Evolutionary conservation across 2,329 filamentous ascomycete species (phyloP), one percentile per base, ranked within the genome.

Genomic region (Paecilomyces niveus): DNA sequence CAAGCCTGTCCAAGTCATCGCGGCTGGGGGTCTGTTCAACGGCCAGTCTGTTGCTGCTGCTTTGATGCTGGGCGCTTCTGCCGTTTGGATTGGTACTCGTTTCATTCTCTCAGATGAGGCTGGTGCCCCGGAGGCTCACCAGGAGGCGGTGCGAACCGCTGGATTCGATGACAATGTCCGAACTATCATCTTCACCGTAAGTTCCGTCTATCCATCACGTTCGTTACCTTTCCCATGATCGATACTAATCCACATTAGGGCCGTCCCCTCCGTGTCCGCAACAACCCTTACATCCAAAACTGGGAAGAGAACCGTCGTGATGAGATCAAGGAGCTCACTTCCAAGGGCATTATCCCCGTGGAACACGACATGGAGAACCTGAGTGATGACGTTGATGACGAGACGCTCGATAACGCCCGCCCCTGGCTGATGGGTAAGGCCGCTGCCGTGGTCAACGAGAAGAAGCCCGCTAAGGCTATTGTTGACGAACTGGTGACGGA

Each of bases 371-470:
- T 99, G 33, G 94, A 99, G 81, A 89, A 88, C 76, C 77, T 96
- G 69, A 81, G 83, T 22, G 80, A 82, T 63, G 85, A 88, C 54
- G 83, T 89, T 61, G 84, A 90, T 59, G 92, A 97, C 60, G 91
- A 97, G 49, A 85, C 89, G 33, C 86, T 99, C 79, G 94, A 97
- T 74, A 91, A 94, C 72, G 92, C 91, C 70, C 84, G 91, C 59
- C 92, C 92, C 13, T 96, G 86, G 81, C 78, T 97, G 67, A 99
- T 99, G 94, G 94, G 94, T 75, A 95, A 97, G 83, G 93, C 90
- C 61, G 89, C 94, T 39, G 93, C 94, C 29, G 90, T 97, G 32
- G 89, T 94, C 58, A 94, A 93, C 71, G 92, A 97, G 80, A 89
- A 88, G 82, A 95, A 95, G 86, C 80, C 83, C 45, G 94, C 94